A percentile compares a stretch with the other conserved stretches of the same genome.
These are phyloP conservation scores for Alternaria tenuissima DNA, from an alignment of 2,329 filamentous ascomycete species.

Conservation along the genomic window DNA sequence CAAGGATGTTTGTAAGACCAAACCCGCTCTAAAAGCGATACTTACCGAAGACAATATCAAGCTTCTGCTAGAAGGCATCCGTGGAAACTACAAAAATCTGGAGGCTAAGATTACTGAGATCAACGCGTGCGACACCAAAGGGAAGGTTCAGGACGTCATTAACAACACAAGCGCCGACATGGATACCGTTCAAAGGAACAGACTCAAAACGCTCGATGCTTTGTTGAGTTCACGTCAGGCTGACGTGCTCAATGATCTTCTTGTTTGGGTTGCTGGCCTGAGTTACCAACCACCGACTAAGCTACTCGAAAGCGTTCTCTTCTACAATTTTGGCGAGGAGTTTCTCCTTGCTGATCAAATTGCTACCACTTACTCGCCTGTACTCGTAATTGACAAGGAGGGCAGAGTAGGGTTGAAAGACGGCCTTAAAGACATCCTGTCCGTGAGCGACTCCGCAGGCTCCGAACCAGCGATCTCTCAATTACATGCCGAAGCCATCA, in stretches of 20 bases:
- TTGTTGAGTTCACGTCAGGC: conserved; percentile 17
- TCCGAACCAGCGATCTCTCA: background rate
- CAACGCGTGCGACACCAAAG: conserved; percentile 24
- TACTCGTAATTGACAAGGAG: conserved; percentile 13
- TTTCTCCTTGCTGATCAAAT: conserved; percentile 16
- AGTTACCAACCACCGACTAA: background rate
- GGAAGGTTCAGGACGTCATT: conserved; percentile 22
- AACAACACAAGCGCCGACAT: conserved; percentile 16
- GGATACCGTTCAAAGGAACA: conserved; percentile 2
- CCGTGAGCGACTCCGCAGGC: background rate
- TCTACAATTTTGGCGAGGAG: conserved; percentile 7
- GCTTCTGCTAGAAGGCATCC: conserved; percentile 18
- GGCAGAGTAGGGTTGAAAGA: conserved; percentile 9
- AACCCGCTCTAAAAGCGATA: conserved; percentile 20
- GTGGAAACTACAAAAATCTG: conserved; percentile 17
- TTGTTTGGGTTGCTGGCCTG: conserved; percentile 24
- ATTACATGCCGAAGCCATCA: background rate
- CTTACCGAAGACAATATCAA: conserved; percentile 21
- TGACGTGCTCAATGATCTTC: conserved; percentile 18
- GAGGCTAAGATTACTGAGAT: conserved; percentile 26
- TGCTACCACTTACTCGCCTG: conserved; percentile 6
- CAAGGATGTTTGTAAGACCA: conserved; percentile 10
- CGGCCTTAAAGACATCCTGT: background rate
- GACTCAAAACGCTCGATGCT: conserved; percentile 4
- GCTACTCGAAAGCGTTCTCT: conserved; percentile 24